phyloP scores from a whole-genome alignment of 352 stramenopile species.

The Phytophthora boehmeriae region DNA sequence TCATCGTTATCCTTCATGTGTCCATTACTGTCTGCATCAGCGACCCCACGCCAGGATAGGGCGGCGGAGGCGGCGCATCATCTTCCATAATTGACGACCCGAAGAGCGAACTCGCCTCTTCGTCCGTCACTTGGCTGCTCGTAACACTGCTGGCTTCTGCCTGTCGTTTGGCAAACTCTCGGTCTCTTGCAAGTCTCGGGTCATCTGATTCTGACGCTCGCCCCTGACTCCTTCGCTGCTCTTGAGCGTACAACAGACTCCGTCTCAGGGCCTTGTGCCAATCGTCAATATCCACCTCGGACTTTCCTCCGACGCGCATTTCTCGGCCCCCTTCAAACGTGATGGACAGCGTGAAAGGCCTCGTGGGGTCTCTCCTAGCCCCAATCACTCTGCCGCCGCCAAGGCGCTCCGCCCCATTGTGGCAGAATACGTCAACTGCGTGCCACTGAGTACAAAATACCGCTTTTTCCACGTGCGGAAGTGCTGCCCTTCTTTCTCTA shows the following conservation, averaged over 20 bases:
- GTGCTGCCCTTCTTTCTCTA: slow-evolving; percentile 74
- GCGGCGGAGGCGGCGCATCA: slow-evolving; percentile 20
- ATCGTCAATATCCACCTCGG: slow-evolving; percentile 69
- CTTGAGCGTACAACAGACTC: slow-evolving; percentile 45
- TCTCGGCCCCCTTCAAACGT: slow-evolving; percentile 70
- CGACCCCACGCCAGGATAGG: slow-evolving; percentile 23
- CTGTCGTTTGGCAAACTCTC: slow-evolving; percentile 40
- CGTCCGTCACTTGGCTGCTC: slow-evolving; percentile 27
- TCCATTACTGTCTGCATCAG: slow-evolving; percentile 22
- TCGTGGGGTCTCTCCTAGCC: slow-evolving; percentile 57
- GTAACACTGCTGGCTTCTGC: slow-evolving; percentile 13
- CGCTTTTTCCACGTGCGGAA: slow-evolving; percentile 77
- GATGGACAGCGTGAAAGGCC: slow-evolving; percentile 62
- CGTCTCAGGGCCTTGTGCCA: slow-evolving; percentile 70
- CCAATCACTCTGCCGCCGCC: slow-evolving; percentile 62
- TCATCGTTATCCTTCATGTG: slow-evolving; percentile 32
- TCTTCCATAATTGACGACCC: slow-evolving; percentile 19
- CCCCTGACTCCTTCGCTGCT: slow-evolving; percentile 32
- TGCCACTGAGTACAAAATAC: slow-evolving; percentile 73
- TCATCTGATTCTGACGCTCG: slow-evolving; percentile 29
- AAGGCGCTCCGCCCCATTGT: slow-evolving; percentile 53
- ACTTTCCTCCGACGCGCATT: slow-evolving; percentile 66
- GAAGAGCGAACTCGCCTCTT: slow-evolving; percentile 38
- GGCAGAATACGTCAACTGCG: slow-evolving; percentile 65
- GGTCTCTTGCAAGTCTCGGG: slow-evolving; percentile 27